Base-by-base conservation (phyloP, 495 filamentous ascomycete genomes). In the Lasiosphaeria miniovina region DNA sequence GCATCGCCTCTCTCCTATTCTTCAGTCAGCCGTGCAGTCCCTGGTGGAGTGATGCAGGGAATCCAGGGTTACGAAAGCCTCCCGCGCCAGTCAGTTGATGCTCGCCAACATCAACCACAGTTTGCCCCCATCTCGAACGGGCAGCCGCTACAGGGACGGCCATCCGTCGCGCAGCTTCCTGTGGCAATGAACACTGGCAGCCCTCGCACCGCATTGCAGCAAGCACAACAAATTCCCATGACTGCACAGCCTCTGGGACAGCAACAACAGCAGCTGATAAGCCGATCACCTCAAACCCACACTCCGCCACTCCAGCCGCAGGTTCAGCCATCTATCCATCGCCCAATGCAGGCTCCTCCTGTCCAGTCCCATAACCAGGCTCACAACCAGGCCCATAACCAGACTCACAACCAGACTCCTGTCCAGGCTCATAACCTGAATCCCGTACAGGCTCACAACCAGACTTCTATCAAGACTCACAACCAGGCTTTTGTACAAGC, bases 261-360 rank as follows among this genome's bases (percentile, higher is more conserved):
- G 15, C 62, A 69, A 9, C 55, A 31, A 12, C 36, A 51, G 6
- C 61, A 24, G 24, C 24, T 24, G 24, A 24, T 24, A 24, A 24
- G 51, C 12, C 68, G 63, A 38, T 61, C 61, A 32, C 59, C 50
- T 36, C 61, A 57, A 40, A 32, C 43, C 6, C 71, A n/a, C 6
- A 24, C 24, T 40, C 67, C 52, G 59, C 43, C 49, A 36, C 33
- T 6, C 35, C 57, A 59, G 36, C 59, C 56, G 45, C 58, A 54
- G 11, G 10, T 46, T 73, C 36, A 76, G 71, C 63, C 14, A 24
- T 24, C 24, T 24, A 24, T 24, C 24, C 24, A 24, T 24, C 24
- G 24, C 24, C 24, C 24, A 24, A 24, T 24, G 2, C 70, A 49
- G 32, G 31, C 71, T 24, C 56, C 67, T 6, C 55, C 60, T 6